These are phyloP conservation scores for Globisporangium nagaii DNA, from an alignment of 352 stramenopile genomes.

Conservation along the genomic window DNA sequence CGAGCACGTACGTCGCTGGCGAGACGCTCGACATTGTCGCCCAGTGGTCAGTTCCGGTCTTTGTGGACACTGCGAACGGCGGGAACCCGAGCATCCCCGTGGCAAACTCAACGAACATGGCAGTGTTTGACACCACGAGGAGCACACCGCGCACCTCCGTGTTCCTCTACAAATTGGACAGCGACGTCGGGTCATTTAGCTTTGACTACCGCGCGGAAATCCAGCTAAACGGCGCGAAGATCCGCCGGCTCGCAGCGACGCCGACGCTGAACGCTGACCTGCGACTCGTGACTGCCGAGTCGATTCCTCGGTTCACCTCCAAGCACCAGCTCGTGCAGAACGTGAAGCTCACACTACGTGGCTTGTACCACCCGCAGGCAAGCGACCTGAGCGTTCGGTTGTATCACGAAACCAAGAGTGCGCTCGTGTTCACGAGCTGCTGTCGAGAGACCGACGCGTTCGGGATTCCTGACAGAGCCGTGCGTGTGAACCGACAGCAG, in stretches of 20 bases:
- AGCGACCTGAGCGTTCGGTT: slow-evolving; percentile 43
- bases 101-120: slow-evolving; percentile 26
- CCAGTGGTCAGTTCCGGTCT: slow-evolving; percentile 46
- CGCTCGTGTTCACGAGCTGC: slow-evolving; percentile 36
- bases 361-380: slow-evolving; percentile 62
- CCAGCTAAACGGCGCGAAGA: slow-evolving; percentile 44
- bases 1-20: slow-evolving; percentile 43
- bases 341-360: slow-evolving; percentile 45
- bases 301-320: slow-evolving; percentile 31
- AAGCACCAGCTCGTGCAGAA: slow-evolving; percentile 55
- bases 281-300: slow-evolving; percentile 24
- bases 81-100: slow-evolving; percentile 33
- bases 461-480: slow-evolving; percentile 27
- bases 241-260: slow-evolving; percentile 26
- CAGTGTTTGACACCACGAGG: slow-evolving; percentile 29
- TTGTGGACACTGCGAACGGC: slow-evolving; percentile 23
- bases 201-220: slow-evolving; percentile 35
- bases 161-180: slow-evolving; percentile 44
- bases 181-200: slow-evolving; percentile 27
- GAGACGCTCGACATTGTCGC: slow-evolving; percentile 64
- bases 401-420: slow-evolving; percentile 40
- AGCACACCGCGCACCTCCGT: slow-evolving; percentile 34
- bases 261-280: slow-evolving; percentile 40
- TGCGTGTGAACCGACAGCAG: slow-evolving; percentile 42
- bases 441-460: slow-evolving; percentile 35